Base-by-base conservation (phyloP, 2,329 filamentous ascomycete species). In the Microsporum canis region DNA sequence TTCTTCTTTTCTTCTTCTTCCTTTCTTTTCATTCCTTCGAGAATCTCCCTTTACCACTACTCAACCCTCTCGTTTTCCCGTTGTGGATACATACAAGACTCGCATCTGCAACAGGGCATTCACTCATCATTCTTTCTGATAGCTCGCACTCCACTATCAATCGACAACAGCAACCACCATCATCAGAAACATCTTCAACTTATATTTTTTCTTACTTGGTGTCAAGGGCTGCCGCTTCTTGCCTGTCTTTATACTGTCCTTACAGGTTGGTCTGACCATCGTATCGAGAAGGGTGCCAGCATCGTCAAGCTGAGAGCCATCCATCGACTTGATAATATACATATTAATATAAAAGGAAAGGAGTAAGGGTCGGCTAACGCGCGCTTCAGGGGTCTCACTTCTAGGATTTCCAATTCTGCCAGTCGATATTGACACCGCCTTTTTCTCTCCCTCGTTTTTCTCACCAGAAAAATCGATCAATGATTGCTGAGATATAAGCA, bases 401-500 rank as follows among this genome's bases (percentile, higher is more conserved):
- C 10, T 17, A 39, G 14, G 23, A 47, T 39, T 41, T 43, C 36
- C 23, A n/a, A 34, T 36, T 51, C 23, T 45, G 36, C 49, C 27
- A n/a, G 27, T 34, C 29, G 27, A 8, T n/a, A 59, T 61, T 60
- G 57, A 38, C 39, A 41, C 55, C 23, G 27, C 23, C 39, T 41
- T 63, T 53, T 10, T 14, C 38, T 33, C 55, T 55, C 43, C 10
- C 14, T 51, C 43, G 17, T 49, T 10, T 51, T 23, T 51, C 38
- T 34, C 17, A 51, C n/a, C 41, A 6, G 17, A 12, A 23, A 8
- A 14, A 31, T 34, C 33, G 59, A 63, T 65, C 63, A 58, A 64
- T 65, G 63, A 55, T 65, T 65, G 61, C 45, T 61, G 62, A 61
- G 61, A 53, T 33, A 58, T 61, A 60, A 58, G 17, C 17, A 23